Percentiles rank a stretch among this genome's conserved stretches.
These are phyloP conservation scores for Geranium brycei DNA, from an alignment of 345 rosid genomes.

Conservation along the genomic window DNA sequence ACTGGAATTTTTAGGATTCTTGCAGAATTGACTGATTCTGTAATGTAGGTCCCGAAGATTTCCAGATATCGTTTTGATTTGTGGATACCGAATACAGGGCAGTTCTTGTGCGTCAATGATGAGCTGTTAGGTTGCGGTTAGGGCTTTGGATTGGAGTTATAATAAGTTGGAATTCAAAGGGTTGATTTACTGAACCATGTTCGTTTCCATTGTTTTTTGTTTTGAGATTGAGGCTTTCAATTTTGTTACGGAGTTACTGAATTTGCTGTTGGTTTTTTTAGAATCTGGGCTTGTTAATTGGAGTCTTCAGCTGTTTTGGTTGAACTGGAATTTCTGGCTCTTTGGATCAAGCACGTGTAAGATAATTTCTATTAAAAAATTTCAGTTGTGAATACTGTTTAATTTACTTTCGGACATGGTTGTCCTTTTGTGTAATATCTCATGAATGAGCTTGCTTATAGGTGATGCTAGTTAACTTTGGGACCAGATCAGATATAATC, in stretches of 20 bases:
- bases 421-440: constrained; percentile 9
- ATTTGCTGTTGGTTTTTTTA: not conserved
- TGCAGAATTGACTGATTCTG: constrained; percentile 12
- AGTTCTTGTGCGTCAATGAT: too few species aligned
- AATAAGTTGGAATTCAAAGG: not conserved
- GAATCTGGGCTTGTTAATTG: too few species aligned
- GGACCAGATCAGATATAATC: not conserved
- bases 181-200: constrained; percentile 26
- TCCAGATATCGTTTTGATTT: constrained; percentile 17
- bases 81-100: constrained; percentile 4
- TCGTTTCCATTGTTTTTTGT: too few species aligned
- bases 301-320: constrained; percentile 22
- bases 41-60: constrained; percentile 15
- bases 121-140: constrained; percentile 18
- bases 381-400: not conserved
- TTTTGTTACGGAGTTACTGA: constrained; percentile 8
- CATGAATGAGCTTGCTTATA: not conserved
- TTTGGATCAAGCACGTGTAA: constrained; percentile 31
- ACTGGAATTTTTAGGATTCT: constrained; percentile 1
- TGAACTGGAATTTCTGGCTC: constrained; percentile 17
- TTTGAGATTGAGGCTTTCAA: constrained; percentile 10
- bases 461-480: not conserved
- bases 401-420: not conserved
- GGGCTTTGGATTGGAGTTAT: not conserved
- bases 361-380: constrained; percentile 3